A percentile compares a stretch with the other conserved stretches of the same genome.
Conservation (phyloP, 148 eudicot genomes). For the Polygonum maritimum region DNA sequence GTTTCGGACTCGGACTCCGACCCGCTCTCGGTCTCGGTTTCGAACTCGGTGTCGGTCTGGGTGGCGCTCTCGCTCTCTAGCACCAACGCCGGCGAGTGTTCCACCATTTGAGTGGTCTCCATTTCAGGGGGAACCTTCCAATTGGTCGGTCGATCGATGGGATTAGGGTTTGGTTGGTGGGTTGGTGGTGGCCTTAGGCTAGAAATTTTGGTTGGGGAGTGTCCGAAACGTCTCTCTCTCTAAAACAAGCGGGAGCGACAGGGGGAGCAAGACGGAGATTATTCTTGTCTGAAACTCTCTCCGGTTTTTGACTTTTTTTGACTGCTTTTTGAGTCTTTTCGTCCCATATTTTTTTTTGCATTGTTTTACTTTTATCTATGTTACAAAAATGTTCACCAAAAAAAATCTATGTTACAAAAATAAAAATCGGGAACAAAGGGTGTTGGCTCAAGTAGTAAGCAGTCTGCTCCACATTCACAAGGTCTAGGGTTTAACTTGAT, state of each 20-base stretch:
- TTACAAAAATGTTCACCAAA: no score
- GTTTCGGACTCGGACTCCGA: background rate
- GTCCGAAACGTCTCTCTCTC: background rate
- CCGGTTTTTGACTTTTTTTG: background rate
- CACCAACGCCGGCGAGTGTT: background rate
- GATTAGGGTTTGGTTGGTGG: background rate
- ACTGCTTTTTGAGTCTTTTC: constrained; percentile 28
- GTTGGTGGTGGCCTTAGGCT: background rate
- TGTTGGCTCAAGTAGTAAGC: no score
- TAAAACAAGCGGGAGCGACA: constrained; percentile 10
- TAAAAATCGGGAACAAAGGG: no score
- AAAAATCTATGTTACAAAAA: no score
- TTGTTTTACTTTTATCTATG: no score
- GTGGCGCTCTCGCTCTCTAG: constrained; percentile 4
- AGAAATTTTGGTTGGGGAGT: background rate
- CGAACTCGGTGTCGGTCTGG: constrained; percentile 11
- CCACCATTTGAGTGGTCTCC: background rate
- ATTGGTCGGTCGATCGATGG: background rate
- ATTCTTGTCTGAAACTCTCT: background rate
- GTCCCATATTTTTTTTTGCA: constrained; percentile 5
- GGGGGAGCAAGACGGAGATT: constrained; percentile 4
- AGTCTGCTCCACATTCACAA: no score
- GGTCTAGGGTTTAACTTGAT: no score
- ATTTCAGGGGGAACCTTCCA: no score
- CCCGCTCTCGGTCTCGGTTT: constrained; percentile 3